Conservation (phyloP, 495 filamentous ascomycete genomes). For the Annulohypoxylon maeteangense region DNA sequence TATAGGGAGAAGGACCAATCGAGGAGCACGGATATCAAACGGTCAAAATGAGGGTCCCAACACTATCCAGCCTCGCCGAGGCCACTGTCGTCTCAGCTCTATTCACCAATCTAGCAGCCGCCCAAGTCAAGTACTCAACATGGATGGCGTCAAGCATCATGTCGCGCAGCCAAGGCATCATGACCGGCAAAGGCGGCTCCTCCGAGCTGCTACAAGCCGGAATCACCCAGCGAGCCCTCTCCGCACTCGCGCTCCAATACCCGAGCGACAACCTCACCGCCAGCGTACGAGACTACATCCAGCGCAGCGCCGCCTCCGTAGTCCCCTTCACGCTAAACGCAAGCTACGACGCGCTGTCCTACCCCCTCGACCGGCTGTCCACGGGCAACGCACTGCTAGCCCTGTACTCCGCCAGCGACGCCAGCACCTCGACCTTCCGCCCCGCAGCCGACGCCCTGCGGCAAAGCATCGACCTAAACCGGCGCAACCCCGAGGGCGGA, state of each 20-base stretch:
- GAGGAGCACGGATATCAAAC: background rate
- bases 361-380: slow-evolving; percentile 55
- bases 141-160: slow-evolving; percentile 61
- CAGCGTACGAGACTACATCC: slow-evolving; percentile 40
- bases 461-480: slow-evolving; percentile 54
- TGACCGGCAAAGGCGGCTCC: slow-evolving; percentile 44
- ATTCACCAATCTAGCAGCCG: slow-evolving; percentile 14
- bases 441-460: slow-evolving; percentile 49
- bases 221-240: slow-evolving; percentile 52
- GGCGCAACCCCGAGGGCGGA: slow-evolving; percentile 52
- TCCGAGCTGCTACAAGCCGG: slow-evolving; percentile 56
- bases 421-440: slow-evolving; percentile 42
- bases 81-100: slow-evolving; percentile 21
- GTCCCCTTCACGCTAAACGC: slow-evolving; percentile 47
- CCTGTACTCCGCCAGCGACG: slow-evolving; percentile 46
- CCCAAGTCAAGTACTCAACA: slow-evolving; percentile 45
- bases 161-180: slow-evolving; percentile 54
- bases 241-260: slow-evolving; percentile 48
- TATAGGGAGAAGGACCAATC: background rate
- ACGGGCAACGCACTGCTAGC: slow-evolving; percentile 51
- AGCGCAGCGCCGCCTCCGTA: slow-evolving; percentile 45
- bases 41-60: slow-evolving; percentile 20
- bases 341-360: slow-evolving; percentile 47
- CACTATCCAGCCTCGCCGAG: slow-evolving; percentile 10
- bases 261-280: slow-evolving; percentile 36